Evolutionary conservation across 306 rosid species (phyloP), one percentile per base, ranked within the genome.

Genomic region (Abrus pulchellus): DNA sequence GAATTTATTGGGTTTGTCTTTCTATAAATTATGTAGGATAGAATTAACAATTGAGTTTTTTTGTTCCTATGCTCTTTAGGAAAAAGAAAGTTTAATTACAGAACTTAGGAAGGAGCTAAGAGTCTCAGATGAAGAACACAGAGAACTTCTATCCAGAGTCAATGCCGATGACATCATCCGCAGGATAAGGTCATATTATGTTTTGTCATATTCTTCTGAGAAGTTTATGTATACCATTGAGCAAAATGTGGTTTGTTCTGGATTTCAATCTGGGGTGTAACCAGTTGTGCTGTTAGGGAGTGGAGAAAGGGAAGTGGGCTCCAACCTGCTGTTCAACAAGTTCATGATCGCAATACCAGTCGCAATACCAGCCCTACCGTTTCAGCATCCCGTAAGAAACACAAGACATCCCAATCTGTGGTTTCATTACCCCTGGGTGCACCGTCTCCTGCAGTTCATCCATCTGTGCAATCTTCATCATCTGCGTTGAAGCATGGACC

Each of bases 21-120:
- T 48, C 60, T 64, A 38, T 68, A 38, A 64, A 33, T 27, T 36
- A 20, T 72, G 52, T 55, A 44, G 50, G 50, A 45, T 72, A 72
- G 65, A 53, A 56, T 11, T 52, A 28, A 57, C 36, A 20, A 50
- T 4, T 54, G 38, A 32, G 2, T 69, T 7, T 30, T 27, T 48
- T 8, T 38, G 54, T 76, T 52, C 50, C 44, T 72, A 3, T 79
- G 80, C 48, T 36, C 66, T 56, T 48, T 5, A 94, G 98, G 98
- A 94, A 83, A 94, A 91, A 83, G 97, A 93, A 86, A 83, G 97
- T 80, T 78, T 91, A 87, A 90, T 94, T 80, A 91, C 98, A 20
- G 98, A 94, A 85, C 94, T 94, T 72, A 86, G 98, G 86, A 94
- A 94, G 85, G 98, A 94, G 86, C 82, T 94, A 84, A 89, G 97